Conservation (phyloP, 78 protist genomes). For the Tieghemostelium lacteum region DNA sequence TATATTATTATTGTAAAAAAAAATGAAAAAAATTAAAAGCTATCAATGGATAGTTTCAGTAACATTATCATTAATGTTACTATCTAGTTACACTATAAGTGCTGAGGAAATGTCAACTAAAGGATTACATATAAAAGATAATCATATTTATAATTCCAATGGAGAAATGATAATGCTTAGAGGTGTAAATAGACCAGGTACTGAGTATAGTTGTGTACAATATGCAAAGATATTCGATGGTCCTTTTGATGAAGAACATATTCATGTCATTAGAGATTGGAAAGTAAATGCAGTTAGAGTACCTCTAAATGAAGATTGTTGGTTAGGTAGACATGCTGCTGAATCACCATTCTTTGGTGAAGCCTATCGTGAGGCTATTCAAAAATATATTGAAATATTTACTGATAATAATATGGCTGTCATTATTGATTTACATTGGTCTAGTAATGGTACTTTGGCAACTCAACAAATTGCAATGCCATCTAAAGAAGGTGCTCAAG, state of each 20-base stretch:
- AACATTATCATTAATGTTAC: too few species aligned
- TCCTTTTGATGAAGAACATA: conserved; percentile 22
- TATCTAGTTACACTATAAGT: too few species aligned
- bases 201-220: conserved; percentile 71
- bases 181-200: conserved; percentile 75
- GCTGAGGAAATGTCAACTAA: conserved; percentile 22
- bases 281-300: conserved; percentile 54
- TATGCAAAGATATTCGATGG: conserved; percentile 63
- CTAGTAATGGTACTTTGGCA: conserved; percentile 25
- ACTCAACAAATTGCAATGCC: conserved; percentile 74
- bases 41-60: too few species aligned
- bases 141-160: conserved; percentile 13
- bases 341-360: conserved; percentile 48
- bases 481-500: not conserved
- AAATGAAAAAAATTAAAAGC: too few species aligned
- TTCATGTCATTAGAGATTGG: conserved; percentile 44
- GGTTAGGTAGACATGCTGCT: conserved; percentile 46
- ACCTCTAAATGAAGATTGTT: conserved; percentile 73
- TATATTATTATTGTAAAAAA: too few species aligned
- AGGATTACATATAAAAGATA: conserved; percentile 52
- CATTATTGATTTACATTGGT: conserved; percentile 69
- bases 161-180: conserved; percentile 22
- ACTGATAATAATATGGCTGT: conserved; percentile 56
- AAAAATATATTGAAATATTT: conserved; percentile 6
- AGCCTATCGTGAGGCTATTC: conserved; percentile 16